phyloP scores from a whole-genome alignment of 164 flowering plant genomes.

The Dillenia suffruticosa region DNA sequence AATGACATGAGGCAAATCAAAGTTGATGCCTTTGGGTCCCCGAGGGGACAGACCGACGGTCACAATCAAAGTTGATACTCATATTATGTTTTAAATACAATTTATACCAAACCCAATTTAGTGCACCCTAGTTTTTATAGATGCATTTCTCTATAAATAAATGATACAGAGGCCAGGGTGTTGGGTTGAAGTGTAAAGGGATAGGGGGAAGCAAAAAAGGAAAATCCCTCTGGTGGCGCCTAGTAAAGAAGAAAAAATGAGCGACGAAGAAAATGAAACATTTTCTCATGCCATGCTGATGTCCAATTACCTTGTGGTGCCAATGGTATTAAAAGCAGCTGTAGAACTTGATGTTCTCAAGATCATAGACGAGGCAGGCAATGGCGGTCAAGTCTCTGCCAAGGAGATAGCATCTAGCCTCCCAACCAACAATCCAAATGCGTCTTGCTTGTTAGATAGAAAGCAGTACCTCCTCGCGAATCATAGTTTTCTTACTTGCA shows the following conservation, averaged over 20 bases:
- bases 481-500: conserved; percentile 1
- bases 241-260: no score
- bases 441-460: not conserved
- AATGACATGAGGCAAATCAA: not conserved
- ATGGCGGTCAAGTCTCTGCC: conserved; percentile 10
- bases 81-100: no score
- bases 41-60: no score
- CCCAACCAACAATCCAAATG: not conserved
- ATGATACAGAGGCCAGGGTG: no score
- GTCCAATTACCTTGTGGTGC: conserved; percentile 3
- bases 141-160: no score
- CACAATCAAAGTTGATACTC: no score
- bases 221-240: no score
- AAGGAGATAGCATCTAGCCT: conserved; percentile 12
- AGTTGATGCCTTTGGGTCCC: conserved; percentile 3
- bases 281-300: conserved; percentile 3
- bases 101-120: no score
- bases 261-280: no score
- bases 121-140: no score
- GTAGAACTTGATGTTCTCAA: conserved; percentile 19
- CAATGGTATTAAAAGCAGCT: conserved; percentile 15
- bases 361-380: conserved; percentile 16
- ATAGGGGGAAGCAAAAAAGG: no score
- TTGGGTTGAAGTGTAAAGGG: no score
- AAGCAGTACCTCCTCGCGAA: not conserved